A percentile compares a stretch with the other conserved stretches of the same genome.
Evolutionary conservation across 768 basidiomycete species (phyloP).

Genomic region (Psilocybe cyanescens): DNA sequence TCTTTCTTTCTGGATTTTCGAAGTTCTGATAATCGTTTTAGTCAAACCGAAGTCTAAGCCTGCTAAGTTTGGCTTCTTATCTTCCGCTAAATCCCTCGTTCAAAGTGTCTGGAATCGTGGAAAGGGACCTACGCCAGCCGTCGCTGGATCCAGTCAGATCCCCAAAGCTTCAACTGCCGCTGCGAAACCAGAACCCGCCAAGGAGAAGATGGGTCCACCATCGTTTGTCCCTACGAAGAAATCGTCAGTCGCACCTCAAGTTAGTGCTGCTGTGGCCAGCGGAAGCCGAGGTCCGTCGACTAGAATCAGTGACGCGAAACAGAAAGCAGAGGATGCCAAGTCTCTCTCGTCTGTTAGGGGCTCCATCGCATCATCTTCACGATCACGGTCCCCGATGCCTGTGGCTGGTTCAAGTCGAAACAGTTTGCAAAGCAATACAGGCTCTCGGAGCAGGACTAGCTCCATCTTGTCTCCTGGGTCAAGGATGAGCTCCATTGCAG

Average conservation of each 20-base stretch:
- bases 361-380: conserved; percentile 17
- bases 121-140: conserved; percentile 32
- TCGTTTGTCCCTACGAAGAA: conserved; percentile 22
- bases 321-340: conserved; percentile 1
- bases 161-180: conserved; percentile 24
- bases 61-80: conserved; percentile 71
- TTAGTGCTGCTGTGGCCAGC: conserved; percentile 23
- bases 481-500: conserved; percentile 12
- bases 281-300: conserved; percentile 22
- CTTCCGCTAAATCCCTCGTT: conserved; percentile 73
- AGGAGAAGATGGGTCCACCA: conserved; percentile 24
- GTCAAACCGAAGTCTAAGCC: conserved; percentile 50
- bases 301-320: conserved; percentile 18
- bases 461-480: conserved; percentile 2
- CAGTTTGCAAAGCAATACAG: conserved; percentile 19
- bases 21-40: conserved; percentile 17
- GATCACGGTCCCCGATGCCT: conserved; percentile 33
- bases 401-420: conserved; percentile 16
- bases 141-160: conserved; percentile 27
- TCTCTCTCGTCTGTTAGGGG: conserved; percentile 15
- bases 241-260: conserved; percentile 22
- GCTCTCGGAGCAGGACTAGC: conserved; percentile 12
- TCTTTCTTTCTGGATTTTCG: conserved; percentile 7
- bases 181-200: conserved; percentile 14
- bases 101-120: conserved; percentile 75